Conservation (phyloP, 1,284 basidiomycete species). For the Phylloporus sp. region DNA sequence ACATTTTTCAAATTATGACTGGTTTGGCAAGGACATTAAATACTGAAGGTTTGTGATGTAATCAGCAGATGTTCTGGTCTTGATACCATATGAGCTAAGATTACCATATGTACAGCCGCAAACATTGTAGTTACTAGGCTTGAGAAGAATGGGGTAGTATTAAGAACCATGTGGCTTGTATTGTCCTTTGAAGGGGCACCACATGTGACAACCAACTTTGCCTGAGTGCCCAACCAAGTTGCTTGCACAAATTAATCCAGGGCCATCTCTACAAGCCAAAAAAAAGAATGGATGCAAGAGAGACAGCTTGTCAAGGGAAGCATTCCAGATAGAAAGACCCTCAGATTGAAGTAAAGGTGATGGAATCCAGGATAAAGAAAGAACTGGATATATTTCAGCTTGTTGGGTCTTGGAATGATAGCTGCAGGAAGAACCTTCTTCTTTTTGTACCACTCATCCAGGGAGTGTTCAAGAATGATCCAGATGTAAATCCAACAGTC, state of each 20-base stretch:
- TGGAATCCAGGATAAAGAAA: slow-evolving; percentile 5
- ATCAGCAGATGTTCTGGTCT: neutral
- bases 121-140: neutral
- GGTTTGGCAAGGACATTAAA: neutral
- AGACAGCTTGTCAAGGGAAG: neutral
- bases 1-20: neutral
- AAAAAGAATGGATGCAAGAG: neutral
- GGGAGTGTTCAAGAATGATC: slow-evolving; percentile 3
- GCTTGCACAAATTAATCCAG: neutral
- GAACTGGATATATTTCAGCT: slow-evolving; percentile 6
- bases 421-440: slow-evolving; percentile 4
- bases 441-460: slow-evolving; percentile 7
- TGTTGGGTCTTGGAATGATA: slow-evolving; percentile 9
- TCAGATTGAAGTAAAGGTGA: slow-evolving; percentile 1
- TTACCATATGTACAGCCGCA: neutral
- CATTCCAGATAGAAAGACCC: slow-evolving; percentile 5
- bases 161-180: neutral
- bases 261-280: neutral
- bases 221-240: neutral
- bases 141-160: slow-evolving; percentile 5
- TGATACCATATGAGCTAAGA: neutral
- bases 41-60: neutral
- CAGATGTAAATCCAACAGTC: slow-evolving; percentile 9
- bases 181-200: neutral
- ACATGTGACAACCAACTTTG: neutral